Base-by-base conservation (phyloP, 305 asterid species). In the Vinca major region DNA sequence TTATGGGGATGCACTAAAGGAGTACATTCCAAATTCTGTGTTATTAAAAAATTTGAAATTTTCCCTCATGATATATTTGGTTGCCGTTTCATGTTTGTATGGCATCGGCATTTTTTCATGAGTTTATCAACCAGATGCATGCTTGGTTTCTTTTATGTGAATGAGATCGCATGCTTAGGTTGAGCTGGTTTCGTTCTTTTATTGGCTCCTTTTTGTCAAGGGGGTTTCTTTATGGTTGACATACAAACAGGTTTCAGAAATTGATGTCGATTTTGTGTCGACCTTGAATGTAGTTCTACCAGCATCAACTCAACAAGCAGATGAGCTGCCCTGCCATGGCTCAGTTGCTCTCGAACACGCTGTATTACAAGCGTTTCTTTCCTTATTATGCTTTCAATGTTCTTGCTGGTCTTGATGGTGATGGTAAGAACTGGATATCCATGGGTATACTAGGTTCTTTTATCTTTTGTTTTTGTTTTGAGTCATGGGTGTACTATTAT, bases 371-470 rank as follows among this genome's bases (percentile, higher is more conserved):
- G 73, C 92, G 97, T 61, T 92, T 92, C 85, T 90, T 90, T 88
- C 96, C 98, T 0, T 89, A 92, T 63, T 92, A 92, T 76, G 77
- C 98, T 67, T 89, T 92, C 88, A 92, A 92, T 75, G 98, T 92
- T 73, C 82, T 88, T 77, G 96, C 94, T 63, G 98, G 98, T 68
- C 98, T 89, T 52, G 98, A 89, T 78, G 79, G 40, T 66, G 95
- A 92, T 77, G 96, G 98, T 92, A 79, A 71, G 56, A 62, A 5
- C 20, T 40, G 16, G 61, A 14, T 71, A 17, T 75, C 63, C 57
- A 13, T 61, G n/a, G 26, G 2, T n/a, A 65, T 65, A 19, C 21
- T 21, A 48, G 41, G n/a, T n/a, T n/a, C n/a, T n/a, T n/a, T n/a
- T n/a, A n/a, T 26, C 33, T 26, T 0, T 26, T 26, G 0, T 26